Evolutionary conservation across 2,329 filamentous ascomycete species (phyloP), one percentile per base, ranked within the genome.

Genomic region (Fusarium torulosum): DNA sequence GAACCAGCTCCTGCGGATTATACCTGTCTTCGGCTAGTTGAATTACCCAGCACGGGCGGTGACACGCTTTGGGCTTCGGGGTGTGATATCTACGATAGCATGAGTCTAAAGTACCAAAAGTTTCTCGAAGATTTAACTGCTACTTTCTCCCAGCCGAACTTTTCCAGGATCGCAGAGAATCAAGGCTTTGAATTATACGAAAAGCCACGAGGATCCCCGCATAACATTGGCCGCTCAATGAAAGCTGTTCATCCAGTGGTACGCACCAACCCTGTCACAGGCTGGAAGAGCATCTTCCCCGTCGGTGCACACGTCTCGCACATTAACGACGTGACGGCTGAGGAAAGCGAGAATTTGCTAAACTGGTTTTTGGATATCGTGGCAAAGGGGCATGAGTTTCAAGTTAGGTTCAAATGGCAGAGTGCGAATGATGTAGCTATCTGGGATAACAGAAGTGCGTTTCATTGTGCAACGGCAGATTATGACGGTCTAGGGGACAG

Each of bases 1-100:
- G 89, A 91, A 77, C 84, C 84, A 0, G 79, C 86, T 5, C 89
- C 90, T 0, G 83, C 84, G 9, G 89, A 91, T 73, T 91, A 91
- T 70, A 83, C 88, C 0, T 81, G 85, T 1, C 78, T 91, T 2
- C 77, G 85, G 1, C 75, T 90, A 4, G 82, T 80, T 0, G 76
- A 87, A 67, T 76, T 89, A 10, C 27, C 27, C 27, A 29, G 11
- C 3, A 29, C 27, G 11, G 27, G 27, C 11, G 27, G 27, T 29
- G 27, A 29, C 27, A 29, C 27, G 10, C 27, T 29, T 29, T 29
- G 27, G 27, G 27, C 27, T 13, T 29, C 27, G 27, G 27, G 27
- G 5, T 29, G 27, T 10, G 27, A 29, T 4, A 29, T 29, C 27
- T 29, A 29, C 10, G 27, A 29, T 29, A 29, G 27, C 27, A 29